Percentiles rank a stretch among this genome's conserved stretches.
phyloP scores from a whole-genome alignment of 2,329 filamentous ascomycete genomes.

The Penicillium sp. region DNA sequence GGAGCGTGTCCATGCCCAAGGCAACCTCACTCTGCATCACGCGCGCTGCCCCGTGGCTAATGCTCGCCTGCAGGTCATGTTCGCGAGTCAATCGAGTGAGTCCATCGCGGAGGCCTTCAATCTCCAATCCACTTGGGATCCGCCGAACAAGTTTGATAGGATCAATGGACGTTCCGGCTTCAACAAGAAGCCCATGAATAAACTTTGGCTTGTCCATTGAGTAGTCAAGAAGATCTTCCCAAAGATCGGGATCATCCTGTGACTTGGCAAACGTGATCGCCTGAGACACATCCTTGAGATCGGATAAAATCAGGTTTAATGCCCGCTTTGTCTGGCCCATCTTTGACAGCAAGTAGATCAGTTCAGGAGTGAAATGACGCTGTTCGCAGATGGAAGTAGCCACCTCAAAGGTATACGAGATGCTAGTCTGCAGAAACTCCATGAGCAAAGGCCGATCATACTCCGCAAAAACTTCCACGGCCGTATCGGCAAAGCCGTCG shows the following conservation, averaged over 20 bases:
- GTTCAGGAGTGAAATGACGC: conserved; percentile 75
- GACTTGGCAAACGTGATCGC: conserved; percentile 93
- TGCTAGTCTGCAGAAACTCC: conserved; percentile 78
- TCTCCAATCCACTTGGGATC: conserved; percentile 88
- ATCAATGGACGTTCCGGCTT: conserved; percentile 89
- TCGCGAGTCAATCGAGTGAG: conserved; percentile 88
- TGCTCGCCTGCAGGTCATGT: conserved; percentile 90
- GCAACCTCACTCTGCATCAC: conserved; percentile 85
- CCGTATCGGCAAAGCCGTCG: conserved; percentile 79
- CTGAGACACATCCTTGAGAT: conserved; percentile 82
- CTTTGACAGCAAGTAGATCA: conserved; percentile 94
- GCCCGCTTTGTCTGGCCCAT: conserved; percentile 91
- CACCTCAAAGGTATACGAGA: conserved; percentile 78
- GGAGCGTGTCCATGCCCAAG: conserved; percentile 70
- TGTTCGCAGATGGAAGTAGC: conserved; percentile 69
- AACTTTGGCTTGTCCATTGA: conserved; percentile 97
- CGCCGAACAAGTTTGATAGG: conserved; percentile 83
- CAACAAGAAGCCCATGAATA: conserved; percentile 83
- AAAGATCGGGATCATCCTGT: conserved; percentile 84
- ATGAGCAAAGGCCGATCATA: conserved; percentile 77
- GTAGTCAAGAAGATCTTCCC: conserved; percentile 91
- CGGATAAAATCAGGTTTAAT: conserved; percentile 85
- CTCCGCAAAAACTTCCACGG: conserved; percentile 76
- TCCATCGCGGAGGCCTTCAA: conserved; percentile 82
- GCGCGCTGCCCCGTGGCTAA: conserved; percentile 80